Base-by-base conservation (phyloP, 1,284 basidiomycete genomes). In the Waitea zeae region DNA sequence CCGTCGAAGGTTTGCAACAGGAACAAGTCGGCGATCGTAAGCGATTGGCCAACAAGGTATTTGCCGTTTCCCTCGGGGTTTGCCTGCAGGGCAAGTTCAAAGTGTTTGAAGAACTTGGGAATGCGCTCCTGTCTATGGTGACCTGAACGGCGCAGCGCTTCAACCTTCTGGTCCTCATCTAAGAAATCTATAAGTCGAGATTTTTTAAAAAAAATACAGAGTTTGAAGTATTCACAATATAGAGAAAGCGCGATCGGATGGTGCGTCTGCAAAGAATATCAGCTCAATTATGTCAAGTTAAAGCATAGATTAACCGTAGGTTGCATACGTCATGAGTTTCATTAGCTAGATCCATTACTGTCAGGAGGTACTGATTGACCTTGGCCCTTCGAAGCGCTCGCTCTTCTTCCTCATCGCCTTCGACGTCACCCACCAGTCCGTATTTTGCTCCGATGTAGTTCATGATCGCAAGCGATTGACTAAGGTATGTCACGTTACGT, bases 21-120 rank as follows among this genome's bases (percentile, higher is more conserved):
- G 14, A 51, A 52, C n/a, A 68, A 47, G 44, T 70, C 67, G 15
- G 65, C 67, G 12, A 57, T 57, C 5, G 59, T 62, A 18, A 59
- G 54, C 31, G 46, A 50, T 14, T 41, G 45, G 2, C 59, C 57
- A 31, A 60, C 45, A 30, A 66, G 47, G 46, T 56, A 59, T 54
- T 56, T 6, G 5, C 38, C 35, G n/a, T 46, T 43, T n/a, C 46
- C 46, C 11, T 43, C 46, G 11, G 48, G 44, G 45, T 58, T 58
- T 28, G 44, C 40, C 20, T 37, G 34, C 24, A 67, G 46, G 20
- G 57, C 56, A 15, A 39, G 41, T 37, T 61, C 47, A 38, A 64
- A 64, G 40, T 58, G 50, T 30, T 39, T 39, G 36, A 68, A 45
- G 49, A 61, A 70, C 42, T 63, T 65, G 31, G 66, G 67, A 15